Evolutionary conservation across 495 filamentous ascomycete genomes (phyloP).

Genomic region (Polyplosphaeria fusca): DNA sequence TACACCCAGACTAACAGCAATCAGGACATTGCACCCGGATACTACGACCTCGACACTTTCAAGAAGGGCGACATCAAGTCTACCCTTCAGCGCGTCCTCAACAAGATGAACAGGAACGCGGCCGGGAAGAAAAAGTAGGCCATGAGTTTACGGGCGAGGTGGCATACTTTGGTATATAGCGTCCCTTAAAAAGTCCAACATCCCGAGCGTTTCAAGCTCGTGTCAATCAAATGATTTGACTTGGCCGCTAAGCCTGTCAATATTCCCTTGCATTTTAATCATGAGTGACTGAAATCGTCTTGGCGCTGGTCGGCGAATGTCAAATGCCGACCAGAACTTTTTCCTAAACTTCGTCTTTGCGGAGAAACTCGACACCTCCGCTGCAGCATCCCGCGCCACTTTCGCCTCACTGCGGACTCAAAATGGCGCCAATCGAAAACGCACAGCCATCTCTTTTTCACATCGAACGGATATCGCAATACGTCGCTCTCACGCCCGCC

Average conservation of each 20-base stretch:
- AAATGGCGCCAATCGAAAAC: slow-evolving; percentile 18
- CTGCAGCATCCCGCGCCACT: too few species aligned
- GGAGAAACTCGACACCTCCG: too few species aligned
- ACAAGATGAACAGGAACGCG: slow-evolving; percentile 71
- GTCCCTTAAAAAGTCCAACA: too few species aligned
- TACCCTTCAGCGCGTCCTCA: slow-evolving; percentile 66
- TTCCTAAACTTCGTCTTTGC: neutral
- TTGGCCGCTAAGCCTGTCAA: too few species aligned
- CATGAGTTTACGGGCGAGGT: too few species aligned
- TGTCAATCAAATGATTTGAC: too few species aligned
- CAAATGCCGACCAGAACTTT: slow-evolving; percentile 4
- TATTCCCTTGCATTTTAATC: too few species aligned
- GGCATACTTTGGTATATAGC: too few species aligned
- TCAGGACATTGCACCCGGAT: slow-evolving; percentile 83
- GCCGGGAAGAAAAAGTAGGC: neutral
- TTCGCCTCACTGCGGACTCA: neutral
- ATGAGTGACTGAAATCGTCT: too few species aligned
- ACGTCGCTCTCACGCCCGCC: slow-evolving; percentile 68
- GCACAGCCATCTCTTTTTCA: slow-evolving; percentile 53
- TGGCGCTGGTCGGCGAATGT: too few species aligned
- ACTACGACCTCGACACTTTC: slow-evolving; percentile 86
- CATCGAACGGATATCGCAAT: slow-evolving; percentile 61
- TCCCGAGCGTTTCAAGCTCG: too few species aligned
- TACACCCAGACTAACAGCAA: slow-evolving; percentile 29
- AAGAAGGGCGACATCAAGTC: slow-evolving; percentile 80